A percentile compares a stretch with the other conserved stretches of the same genome.
phyloP scores from a whole-genome alignment of 306 rosid species.

The Gillenia trifoliata region DNA sequence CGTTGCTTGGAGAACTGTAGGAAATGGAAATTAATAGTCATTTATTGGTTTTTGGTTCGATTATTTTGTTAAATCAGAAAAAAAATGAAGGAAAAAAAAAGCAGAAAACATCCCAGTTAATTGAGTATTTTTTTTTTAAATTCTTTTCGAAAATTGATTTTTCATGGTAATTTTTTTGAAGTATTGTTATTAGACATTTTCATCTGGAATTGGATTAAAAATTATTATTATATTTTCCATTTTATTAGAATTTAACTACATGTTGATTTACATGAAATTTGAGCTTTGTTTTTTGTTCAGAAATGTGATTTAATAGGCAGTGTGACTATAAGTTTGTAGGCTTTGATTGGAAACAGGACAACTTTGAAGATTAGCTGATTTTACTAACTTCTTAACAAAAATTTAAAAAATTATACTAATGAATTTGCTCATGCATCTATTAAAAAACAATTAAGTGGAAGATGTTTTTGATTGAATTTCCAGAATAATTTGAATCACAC shows the following conservation, averaged over 20 bases:
- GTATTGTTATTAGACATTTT: not conserved
- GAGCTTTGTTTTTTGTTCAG: not conserved
- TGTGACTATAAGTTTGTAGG: not conserved
- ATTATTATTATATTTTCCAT: not conserved
- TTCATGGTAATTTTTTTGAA: not conserved
- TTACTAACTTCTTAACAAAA: not conserved
- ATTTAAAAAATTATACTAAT: not conserved
- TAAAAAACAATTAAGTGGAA: not conserved
- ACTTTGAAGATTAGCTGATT: not conserved
- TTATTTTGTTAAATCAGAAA: not conserved
- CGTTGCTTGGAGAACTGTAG: not conserved
- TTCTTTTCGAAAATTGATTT: not conserved
- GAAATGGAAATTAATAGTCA: not conserved
- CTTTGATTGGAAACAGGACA: not conserved
- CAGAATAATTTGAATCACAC: not conserved
- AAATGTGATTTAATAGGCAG: not conserved
- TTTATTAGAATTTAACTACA: not conserved
- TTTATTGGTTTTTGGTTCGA: not conserved
- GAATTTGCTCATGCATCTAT: not conserved
- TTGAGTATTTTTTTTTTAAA: not conserved
- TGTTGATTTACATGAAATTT: not conserved
- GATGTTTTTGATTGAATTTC: not conserved
- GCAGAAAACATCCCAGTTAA: not conserved
- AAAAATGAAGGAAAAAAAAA: not conserved
- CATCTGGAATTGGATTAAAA: slow-evolving; percentile 9